phyloP scores from a whole-genome alignment of 2,329 filamentous ascomycete genomes.

The Clarireedia monteithiana region DNA sequence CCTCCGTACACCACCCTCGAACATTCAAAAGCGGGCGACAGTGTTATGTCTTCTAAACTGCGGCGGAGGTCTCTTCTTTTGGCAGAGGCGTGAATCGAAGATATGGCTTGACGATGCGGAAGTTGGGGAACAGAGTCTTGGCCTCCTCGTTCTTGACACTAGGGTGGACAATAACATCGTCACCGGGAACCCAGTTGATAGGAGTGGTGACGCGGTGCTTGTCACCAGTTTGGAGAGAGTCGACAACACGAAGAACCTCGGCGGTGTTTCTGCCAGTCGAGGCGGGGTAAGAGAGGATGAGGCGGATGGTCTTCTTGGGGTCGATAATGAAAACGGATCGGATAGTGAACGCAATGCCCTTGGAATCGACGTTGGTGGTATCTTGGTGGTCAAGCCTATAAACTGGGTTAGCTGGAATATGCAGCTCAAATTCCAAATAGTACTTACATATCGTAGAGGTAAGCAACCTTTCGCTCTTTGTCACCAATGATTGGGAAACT shows the following conservation, averaged over 20 bases:
- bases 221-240: constrained; percentile 76
- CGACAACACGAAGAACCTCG: constrained; percentile 71
- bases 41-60: constrained; percentile 11
- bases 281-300: constrained; percentile 88
- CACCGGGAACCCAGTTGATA: constrained; percentile 82
- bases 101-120: constrained; percentile 62
- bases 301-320: constrained; percentile 85
- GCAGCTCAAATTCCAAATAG: neutral
- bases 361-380: constrained; percentile 70
- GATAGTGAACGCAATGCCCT: constrained; percentile 88
- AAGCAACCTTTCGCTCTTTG: constrained; percentile 70
- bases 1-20: neutral
- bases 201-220: constrained; percentile 83
- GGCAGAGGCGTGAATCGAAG: constrained; percentile 64
- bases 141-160: constrained; percentile 77
- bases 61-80: constrained; percentile 38
- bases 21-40: neutral
- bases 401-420: neutral
- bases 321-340: constrained; percentile 93
- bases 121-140: constrained; percentile 77
- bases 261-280: constrained; percentile 78
- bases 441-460: constrained; percentile 67
- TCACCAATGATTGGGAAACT: constrained; percentile 76
- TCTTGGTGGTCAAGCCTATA: constrained; percentile 69
- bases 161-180: constrained; percentile 89